Conservation (phyloP, 148 eudicot genomes). For the Linanthus parryae region DNA sequence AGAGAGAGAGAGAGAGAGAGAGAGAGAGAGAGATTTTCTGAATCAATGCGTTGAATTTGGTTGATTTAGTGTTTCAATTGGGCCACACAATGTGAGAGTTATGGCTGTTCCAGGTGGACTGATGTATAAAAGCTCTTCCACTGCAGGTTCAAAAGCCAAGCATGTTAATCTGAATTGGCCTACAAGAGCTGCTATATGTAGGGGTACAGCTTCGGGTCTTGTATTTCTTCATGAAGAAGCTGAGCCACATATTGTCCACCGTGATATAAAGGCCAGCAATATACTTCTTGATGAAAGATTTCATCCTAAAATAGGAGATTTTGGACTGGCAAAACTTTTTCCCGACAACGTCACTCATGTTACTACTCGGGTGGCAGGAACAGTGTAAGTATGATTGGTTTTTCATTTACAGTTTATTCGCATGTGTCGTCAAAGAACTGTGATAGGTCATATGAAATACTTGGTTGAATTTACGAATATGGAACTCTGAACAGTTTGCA, state of each 20-base stretch:
- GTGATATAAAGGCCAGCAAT: slow-evolving; percentile 62
- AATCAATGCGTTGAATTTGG: too few relatives aligned
- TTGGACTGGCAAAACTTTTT: slow-evolving; percentile 47
- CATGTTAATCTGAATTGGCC: slow-evolving; percentile 33
- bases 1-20: too few relatives aligned
- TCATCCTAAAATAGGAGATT: slow-evolving; percentile 55
- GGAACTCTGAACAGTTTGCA: neutral
- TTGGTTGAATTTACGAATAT: neutral
- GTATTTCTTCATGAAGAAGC: slow-evolving; percentile 58
- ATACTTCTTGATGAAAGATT: slow-evolving; percentile 47
- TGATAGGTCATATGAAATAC: too few relatives aligned
- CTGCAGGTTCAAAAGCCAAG: slow-evolving; percentile 29
- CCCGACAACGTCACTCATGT: slow-evolving; percentile 46
- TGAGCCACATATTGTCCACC: slow-evolving; percentile 41
- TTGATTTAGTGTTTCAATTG: neutral
- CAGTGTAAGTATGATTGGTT: slow-evolving; percentile 27
- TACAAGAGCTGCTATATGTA: slow-evolving; percentile 45
- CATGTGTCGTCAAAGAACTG: too few relatives aligned
- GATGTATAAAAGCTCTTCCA: neutral
- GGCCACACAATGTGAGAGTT: too few relatives aligned
- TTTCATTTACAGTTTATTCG: neutral
- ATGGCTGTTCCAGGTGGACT: neutral
- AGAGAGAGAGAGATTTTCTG: too few relatives aligned
- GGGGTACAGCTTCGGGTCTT: slow-evolving; percentile 58
- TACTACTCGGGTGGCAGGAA: slow-evolving; percentile 46